A percentile compares a stretch with the other conserved stretches of the same genome.
Evolutionary conservation across 2,329 filamentous ascomycete species (phyloP).

Genomic region (Chaetomiaceae sp.): DNA sequence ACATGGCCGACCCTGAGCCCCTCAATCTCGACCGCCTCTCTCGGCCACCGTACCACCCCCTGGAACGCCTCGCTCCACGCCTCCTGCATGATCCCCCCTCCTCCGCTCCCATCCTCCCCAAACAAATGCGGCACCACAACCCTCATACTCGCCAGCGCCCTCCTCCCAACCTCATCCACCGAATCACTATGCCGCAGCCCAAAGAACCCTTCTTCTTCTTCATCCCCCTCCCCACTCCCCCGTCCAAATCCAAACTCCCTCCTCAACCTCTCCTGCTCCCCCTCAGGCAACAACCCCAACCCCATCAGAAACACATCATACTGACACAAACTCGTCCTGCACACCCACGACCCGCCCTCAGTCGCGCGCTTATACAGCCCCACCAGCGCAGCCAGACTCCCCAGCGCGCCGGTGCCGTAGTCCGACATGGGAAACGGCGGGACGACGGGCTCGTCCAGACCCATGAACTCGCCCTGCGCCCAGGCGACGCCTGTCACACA

Average conservation of each 20-base stretch:
- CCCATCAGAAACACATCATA: slow-evolving; percentile 64
- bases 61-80: slow-evolving; percentile 43
- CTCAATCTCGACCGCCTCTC: slow-evolving; percentile 41
- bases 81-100: slow-evolving; percentile 43
- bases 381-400: slow-evolving; percentile 60
- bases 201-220: slow-evolving; percentile 56
- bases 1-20: slow-evolving; percentile 43
- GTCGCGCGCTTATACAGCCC: slow-evolving; percentile 61
- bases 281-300: slow-evolving; percentile 51
- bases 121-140: slow-evolving; percentile 52
- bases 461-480: slow-evolving; percentile 61
- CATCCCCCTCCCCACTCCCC: too few species aligned
- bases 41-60: slow-evolving; percentile 41
- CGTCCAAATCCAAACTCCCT: slow-evolving; percentile 31
- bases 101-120: slow-evolving; percentile 33
- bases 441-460: slow-evolving; percentile 58
- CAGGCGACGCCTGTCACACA: slow-evolving; percentile 57
- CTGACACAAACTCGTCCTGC: slow-evolving; percentile 60
- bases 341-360: slow-evolving; percentile 61
- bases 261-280: slow-evolving; percentile 50
- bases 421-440: slow-evolving; percentile 61
- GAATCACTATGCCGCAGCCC: slow-evolving; percentile 56
- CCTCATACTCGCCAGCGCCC: slow-evolving; percentile 53
- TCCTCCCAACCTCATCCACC: slow-evolving; percentile 60
- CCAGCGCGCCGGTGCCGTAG: slow-evolving; percentile 70